Percentiles rank a stretch among this genome's conserved stretches.
Evolutionary conservation across 1,139 yeast genomes (phyloP).

Genomic region (Lodderomyces metapsilosis): DNA sequence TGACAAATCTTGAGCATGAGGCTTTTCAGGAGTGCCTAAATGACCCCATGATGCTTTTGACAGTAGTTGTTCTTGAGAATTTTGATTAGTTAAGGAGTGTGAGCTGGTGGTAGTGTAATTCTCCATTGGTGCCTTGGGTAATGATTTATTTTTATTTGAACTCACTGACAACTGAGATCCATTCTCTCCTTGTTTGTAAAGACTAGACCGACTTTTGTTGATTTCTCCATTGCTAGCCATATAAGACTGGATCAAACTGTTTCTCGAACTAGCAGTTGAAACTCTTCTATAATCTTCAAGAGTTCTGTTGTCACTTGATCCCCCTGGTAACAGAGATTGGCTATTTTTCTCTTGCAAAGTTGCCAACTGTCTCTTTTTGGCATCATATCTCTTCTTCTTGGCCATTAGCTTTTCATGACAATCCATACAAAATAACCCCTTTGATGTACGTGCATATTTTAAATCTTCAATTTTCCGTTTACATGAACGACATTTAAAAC

Average conservation of each 20-base stretch:
- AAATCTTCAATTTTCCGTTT: slow-evolving; percentile 85
- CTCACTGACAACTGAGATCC: slow-evolving; percentile 16
- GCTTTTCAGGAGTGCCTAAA: slow-evolving; percentile 5
- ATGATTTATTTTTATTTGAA: slow-evolving; percentile 26
- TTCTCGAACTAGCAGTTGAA: slow-evolving; percentile 13
- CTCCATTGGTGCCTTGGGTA: slow-evolving; percentile 30
- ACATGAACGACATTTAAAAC: slow-evolving; percentile 91
- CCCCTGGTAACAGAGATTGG: slow-evolving; percentile 1
- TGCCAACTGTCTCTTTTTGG: slow-evolving; percentile 38
- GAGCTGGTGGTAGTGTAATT: background rate
- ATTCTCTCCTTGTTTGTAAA: slow-evolving; percentile 11
- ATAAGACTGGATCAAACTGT: slow-evolving; percentile 15
- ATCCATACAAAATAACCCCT: slow-evolving; percentile 89
- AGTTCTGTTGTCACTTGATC: slow-evolving; percentile 6
- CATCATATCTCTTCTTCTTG: slow-evolving; percentile 55
- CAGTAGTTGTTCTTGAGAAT: background rate
- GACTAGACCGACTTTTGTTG: slow-evolving; percentile 6
- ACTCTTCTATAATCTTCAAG: slow-evolving; percentile 8
- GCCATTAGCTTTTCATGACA: slow-evolving; percentile 87
- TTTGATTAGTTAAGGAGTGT: background rate
- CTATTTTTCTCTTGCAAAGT: slow-evolving; percentile 11
- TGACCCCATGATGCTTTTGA: slow-evolving; percentile 4
- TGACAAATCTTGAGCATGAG: background rate
- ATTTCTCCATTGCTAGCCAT: slow-evolving; percentile 7
- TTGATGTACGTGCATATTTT: slow-evolving; percentile 89